Evolutionary conservation across 106 monocot species (phyloP), one percentile per base, ranked within the genome.

Genomic region (Dendrobium chrysotoxum): DNA sequence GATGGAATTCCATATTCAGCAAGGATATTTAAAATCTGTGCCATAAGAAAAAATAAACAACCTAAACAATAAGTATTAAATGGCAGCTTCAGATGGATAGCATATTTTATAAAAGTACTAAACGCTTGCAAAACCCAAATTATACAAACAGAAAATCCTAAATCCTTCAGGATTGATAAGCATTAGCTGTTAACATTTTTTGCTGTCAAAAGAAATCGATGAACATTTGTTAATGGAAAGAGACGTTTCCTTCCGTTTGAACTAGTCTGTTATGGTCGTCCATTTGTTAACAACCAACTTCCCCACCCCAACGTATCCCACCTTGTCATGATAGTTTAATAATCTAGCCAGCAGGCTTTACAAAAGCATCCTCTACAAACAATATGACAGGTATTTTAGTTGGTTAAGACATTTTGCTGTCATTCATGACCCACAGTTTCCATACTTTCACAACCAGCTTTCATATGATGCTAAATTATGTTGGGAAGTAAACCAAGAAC

Each of bases 1-100:
- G 85, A 83, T 73, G 91, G 91, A 75, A 89, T 76, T 81, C 87
- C 86, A 91, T 86, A 91, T 82, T 81, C 87, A 71, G 70, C 79
- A 79, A 91, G 91, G 82, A 91, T 91, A 75, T 92, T 89, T 45
- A 87, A 86, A 65, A 92, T 84, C 89, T 92, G 89, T 64, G 3
- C 10, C 23, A 38, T 5, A 28, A 42, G n/a, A 70, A 30, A 16
- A 79, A 79, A 61, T 82, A 72, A 42, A 79, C 23, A 78, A 65
- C 35, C 0, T 76, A 70, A 26, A 26, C n/a, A 28, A 65, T 42
- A 42, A 74, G 74, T 9, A 42, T 42, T 21, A 23, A 21, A 74
- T 41, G 40, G n/a, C 0, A 74, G 21, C 1, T 42, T 74, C 6
- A 74, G 74, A 21, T 74, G 0, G n/a, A 74, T 42, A 74, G n/a